A percentile compares a stretch with the other conserved stretches of the same genome.
Evolutionary conservation across 495 filamentous ascomycete species (phyloP).

Genomic region (Penicillium silybi): DNA sequence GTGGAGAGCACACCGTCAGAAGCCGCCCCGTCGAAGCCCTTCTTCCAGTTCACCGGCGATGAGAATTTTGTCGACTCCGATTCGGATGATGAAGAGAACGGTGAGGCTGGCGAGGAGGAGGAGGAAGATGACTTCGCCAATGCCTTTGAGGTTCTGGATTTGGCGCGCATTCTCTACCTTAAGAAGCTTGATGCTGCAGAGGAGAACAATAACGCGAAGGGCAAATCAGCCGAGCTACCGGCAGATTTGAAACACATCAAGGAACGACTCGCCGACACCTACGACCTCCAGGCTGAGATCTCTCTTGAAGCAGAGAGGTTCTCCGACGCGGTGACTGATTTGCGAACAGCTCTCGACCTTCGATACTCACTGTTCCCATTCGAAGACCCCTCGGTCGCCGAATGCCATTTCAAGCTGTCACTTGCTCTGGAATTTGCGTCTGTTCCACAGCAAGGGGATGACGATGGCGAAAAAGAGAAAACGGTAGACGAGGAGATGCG

Average conservation of each 20-base stretch:
- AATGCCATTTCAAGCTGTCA: slow-evolving; percentile 94
- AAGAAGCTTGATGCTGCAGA: slow-evolving; percentile 56
- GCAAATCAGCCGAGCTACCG: slow-evolving; percentile 49
- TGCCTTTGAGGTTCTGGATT: slow-evolving; percentile 88
- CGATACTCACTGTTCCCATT: slow-evolving; percentile 71
- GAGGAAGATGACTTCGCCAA: slow-evolving; percentile 85
- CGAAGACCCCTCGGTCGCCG: slow-evolving; percentile 78
- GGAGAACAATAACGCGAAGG: slow-evolving; percentile 34
- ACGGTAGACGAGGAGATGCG: slow-evolving; percentile 64
- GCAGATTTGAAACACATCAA: slow-evolving; percentile 59
- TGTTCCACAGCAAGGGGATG: slow-evolving; percentile 57
- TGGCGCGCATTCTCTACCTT: slow-evolving; percentile 76
- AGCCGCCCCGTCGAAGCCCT: slow-evolving; percentile 54
- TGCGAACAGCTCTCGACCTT: slow-evolving; percentile 67
- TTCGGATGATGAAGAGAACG: slow-evolving; percentile 59
- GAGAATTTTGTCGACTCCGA: slow-evolving; percentile 82
- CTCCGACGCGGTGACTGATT: slow-evolving; percentile 72
- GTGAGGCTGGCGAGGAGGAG: slow-evolving; percentile 42
- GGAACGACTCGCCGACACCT: slow-evolving; percentile 82
- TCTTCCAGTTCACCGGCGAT: slow-evolving; percentile 91
- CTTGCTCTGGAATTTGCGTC: slow-evolving; percentile 92
- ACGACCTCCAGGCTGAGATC: slow-evolving; percentile 90
- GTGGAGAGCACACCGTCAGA: slow-evolving; percentile 35
- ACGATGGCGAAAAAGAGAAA: slow-evolving; percentile 25
- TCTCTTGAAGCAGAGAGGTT: slow-evolving; percentile 93